A percentile compares a stretch with the other conserved stretches of the same genome.
These are phyloP conservation scores for Astrothelium macrocarpum DNA, from an alignment of 495 filamentous ascomycete genomes.

Conservation along the genomic window DNA sequence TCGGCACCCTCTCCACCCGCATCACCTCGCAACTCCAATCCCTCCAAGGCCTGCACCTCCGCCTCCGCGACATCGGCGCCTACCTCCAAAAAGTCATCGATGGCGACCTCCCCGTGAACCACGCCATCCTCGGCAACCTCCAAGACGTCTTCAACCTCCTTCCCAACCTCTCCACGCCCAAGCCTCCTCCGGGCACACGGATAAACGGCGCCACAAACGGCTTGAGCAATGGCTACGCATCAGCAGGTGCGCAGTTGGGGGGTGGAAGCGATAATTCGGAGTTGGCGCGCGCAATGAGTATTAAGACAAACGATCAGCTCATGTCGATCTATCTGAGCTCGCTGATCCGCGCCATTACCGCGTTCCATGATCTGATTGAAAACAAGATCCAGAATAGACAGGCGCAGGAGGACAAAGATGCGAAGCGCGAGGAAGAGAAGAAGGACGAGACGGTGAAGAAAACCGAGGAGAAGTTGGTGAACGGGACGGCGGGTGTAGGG, in stretches of 20 bases:
- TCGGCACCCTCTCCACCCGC: constrained; percentile 94
- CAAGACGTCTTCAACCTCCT: constrained; percentile 99
- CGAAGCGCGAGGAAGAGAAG: constrained; percentile 49
- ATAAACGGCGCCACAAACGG: constrained; percentile 32
- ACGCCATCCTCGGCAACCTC: constrained; percentile 92
- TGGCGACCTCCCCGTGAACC: constrained; percentile 86
- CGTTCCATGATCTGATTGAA: constrained; percentile 98
- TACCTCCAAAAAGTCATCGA: constrained; percentile 96
- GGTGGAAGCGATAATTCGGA: constrained; percentile 63
- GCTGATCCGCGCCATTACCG: constrained; percentile 93
- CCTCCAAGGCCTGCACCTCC: constrained; percentile 88
- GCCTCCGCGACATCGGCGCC: constrained; percentile 86
- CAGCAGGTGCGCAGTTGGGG: constrained; percentile 31
- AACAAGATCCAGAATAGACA: constrained; percentile 99
- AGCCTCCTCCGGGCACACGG: constrained; percentile 36
- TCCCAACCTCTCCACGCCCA: constrained; percentile 86
- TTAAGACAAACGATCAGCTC: constrained; percentile 98
- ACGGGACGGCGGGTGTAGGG: constrained; percentile 42
- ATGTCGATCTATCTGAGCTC: constrained; percentile 96
- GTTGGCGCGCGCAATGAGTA: constrained; percentile 85
- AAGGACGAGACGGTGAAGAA: constrained; percentile 48
- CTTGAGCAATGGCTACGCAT: constrained; percentile 20
- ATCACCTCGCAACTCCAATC: constrained; percentile 97
- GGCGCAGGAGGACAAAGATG: constrained; percentile 89
- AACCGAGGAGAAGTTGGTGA: constrained; percentile 40